phyloP scores from a whole-genome alignment of 2,329 filamentous ascomycete genomes.

The Microcyclosporella mali region DNA sequence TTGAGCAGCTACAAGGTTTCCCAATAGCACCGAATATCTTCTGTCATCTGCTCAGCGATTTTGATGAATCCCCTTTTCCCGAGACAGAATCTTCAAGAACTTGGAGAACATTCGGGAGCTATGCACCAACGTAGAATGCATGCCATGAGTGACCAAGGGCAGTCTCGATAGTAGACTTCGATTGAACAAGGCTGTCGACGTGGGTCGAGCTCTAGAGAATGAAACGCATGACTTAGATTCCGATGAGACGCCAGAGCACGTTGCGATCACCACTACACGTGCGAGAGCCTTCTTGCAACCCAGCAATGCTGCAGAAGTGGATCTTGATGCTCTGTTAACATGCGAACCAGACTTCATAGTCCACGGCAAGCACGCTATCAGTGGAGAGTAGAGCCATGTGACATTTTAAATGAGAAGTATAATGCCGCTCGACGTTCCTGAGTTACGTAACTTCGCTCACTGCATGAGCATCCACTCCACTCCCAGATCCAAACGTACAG shows the following conservation, averaged over 20 bases:
- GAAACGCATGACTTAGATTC: slow-evolving; percentile 24
- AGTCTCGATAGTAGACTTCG: slow-evolving; percentile 8
- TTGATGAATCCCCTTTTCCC: slow-evolving; percentile 16
- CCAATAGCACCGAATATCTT: slow-evolving; percentile 1
- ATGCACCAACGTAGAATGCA: slow-evolving; percentile 9
- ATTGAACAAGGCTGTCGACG: slow-evolving; percentile 19
- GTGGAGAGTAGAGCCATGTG: no score
- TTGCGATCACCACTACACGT: not conserved
- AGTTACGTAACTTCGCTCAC: slow-evolving; percentile 14
- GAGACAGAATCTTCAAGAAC: slow-evolving; percentile 7
- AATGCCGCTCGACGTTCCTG: no score
- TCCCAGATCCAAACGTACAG: slow-evolving; percentile 23
- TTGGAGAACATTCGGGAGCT: slow-evolving; percentile 13
- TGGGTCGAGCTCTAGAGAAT: slow-evolving; percentile 15
- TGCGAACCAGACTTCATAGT: not conserved
- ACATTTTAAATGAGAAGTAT: no score
- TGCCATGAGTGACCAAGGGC: slow-evolving; percentile 14
- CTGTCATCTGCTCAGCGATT: slow-evolving; percentile 17
- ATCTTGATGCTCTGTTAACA: not conserved
- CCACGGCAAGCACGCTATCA: no score
- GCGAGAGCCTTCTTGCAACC: no score
- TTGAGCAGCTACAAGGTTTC: no score
- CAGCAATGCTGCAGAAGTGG: no score
- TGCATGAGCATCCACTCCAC: slow-evolving; percentile 27
- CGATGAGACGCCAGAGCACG: not conserved